Evolutionary conservation across 495 filamentous ascomycete genomes (phyloP), one percentile per base, ranked within the genome.

Genomic region (Aspergillus ellipticus): DNA sequence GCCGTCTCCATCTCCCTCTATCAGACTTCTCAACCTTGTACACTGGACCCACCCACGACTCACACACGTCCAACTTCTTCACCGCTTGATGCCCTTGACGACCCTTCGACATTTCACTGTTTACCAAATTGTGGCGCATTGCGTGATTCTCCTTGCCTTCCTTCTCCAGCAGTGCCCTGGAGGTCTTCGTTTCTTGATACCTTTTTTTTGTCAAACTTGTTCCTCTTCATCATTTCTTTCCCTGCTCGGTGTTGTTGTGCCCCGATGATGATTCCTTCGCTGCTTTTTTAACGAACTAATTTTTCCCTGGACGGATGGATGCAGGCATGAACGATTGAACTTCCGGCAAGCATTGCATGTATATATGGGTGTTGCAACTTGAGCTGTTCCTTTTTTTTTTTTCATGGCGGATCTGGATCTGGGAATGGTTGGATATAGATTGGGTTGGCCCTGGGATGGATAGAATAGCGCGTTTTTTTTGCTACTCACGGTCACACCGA

Each of bases 401-500:
- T 22, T 51, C 42, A 64, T 51, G 61, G 59, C 26, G 55, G 56
- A 54, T 55, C 17, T 33, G 55, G 56, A 54, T 55, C 17, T 28
- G 45, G 45, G 49, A 28, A 15, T 39, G 35, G 35, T 21, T 51
- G 54, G n/a, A 42, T 41, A 59, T 59, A 63, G 61, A 59, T 43
- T 55, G 57, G 56, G 59, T 20, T 41, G 51, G 56, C 54, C 42
- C 55, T 59, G 39, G 61, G 47, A 59, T 60, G 54, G 61, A 63
- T 56, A 57, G 52, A 53, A 7, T 51, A 45, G 49, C 39, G 42
- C 51, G 47, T 50, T 21, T 51, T 10, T 28, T 7, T 28, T 28
- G 24, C 24, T 28, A 15, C 35, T 39, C 35, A 13, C 13, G 35
- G 35, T 39, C 35, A 39, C n/a, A n/a, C 41, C 46, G 7, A 28